Conservation (phyloP, 352 stramenopile genomes). For the Phytophthora litchii region DNA sequence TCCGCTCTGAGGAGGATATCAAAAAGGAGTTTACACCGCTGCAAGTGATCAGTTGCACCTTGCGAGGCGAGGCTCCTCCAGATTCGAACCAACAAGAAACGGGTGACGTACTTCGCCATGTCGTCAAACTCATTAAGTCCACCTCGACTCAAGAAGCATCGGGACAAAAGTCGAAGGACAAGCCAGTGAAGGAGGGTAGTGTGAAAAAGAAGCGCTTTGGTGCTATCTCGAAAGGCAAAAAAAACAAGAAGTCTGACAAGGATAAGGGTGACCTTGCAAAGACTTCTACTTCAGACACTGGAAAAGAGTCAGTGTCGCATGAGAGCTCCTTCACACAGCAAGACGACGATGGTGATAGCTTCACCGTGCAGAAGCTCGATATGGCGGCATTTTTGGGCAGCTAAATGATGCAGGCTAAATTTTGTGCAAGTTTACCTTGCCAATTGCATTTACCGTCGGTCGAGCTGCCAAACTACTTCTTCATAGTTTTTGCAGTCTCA, state of each 20-base stretch:
- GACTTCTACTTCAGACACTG: conserved; percentile 4
- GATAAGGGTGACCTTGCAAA: conserved; percentile 39
- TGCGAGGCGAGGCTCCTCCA: conserved; percentile 36
- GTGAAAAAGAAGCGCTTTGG: conserved; percentile 50
- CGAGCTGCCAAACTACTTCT: not conserved
- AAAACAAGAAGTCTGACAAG: conserved; percentile 44
- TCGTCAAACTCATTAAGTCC: conserved; percentile 69
- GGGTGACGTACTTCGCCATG: conserved; percentile 46
- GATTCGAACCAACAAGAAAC: conserved; percentile 40
- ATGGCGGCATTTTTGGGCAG: conserved; percentile 74
- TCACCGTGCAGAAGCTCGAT: conserved; percentile 78
- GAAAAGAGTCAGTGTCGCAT: conserved; percentile 42
- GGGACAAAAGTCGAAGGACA: conserved; percentile 43
- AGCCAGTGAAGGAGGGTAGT: conserved; percentile 56
- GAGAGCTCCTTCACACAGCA: conserved; percentile 48
- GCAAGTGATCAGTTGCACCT: conserved; percentile 51
- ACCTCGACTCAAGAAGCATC: conserved; percentile 62
- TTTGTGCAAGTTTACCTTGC: conserved; percentile 3
- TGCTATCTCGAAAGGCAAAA: conserved; percentile 41
- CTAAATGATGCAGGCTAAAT: conserved; percentile 14
- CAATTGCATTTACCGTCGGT: conserved; percentile 1
- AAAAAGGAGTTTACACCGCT: conserved; percentile 64
- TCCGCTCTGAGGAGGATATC: conserved; percentile 71
- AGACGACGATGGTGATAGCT: conserved; percentile 50
- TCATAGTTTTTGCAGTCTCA: conserved; percentile 37